These are phyloP conservation scores for Scutellaria baicalensis DNA, from an alignment of 257 asterid species.

Conservation along the genomic window DNA sequence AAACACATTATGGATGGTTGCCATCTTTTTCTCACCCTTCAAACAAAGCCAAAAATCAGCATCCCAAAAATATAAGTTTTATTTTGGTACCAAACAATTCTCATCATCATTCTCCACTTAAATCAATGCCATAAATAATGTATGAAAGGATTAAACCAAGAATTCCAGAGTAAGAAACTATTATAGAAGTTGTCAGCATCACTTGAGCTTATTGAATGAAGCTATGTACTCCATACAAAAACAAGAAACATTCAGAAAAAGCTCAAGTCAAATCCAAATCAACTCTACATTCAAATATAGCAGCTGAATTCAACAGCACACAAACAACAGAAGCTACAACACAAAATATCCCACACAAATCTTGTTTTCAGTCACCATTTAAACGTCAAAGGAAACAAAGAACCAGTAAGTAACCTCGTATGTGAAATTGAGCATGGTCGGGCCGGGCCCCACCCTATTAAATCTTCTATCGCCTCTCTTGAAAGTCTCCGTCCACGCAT, in stretches of 20 bases:
- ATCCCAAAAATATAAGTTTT: neutral
- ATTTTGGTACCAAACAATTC: neutral
- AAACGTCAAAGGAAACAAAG: neutral
- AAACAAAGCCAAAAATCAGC: conserved; percentile 3
- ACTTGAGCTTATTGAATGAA: neutral
- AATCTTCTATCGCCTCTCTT: conserved; percentile 19
- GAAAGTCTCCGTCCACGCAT: conserved; percentile 42
- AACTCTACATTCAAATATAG: conserved; percentile 5
- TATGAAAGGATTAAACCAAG: neutral
- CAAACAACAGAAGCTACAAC: conserved; percentile 8
- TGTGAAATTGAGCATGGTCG: conserved; percentile 60
- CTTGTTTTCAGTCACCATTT: neutral
- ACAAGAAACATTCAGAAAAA: neutral
- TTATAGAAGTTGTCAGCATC: neutral
- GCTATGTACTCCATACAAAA: neutral
- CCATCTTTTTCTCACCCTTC: conserved; percentile 73
- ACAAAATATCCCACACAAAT: conserved; percentile 1
- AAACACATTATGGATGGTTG: conserved; percentile 64
- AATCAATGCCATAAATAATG: neutral
- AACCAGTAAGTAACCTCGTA: conserved; percentile 47
- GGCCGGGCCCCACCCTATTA: conserved; percentile 72
- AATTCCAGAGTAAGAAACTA: neutral
- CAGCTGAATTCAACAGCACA: conserved; percentile 8
- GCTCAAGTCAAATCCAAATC: conserved; percentile 22
- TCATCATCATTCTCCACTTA: neutral